phyloP scores from a whole-genome alignment of 148 eudicot species.

The Dysphania ambrosioides region DNA sequence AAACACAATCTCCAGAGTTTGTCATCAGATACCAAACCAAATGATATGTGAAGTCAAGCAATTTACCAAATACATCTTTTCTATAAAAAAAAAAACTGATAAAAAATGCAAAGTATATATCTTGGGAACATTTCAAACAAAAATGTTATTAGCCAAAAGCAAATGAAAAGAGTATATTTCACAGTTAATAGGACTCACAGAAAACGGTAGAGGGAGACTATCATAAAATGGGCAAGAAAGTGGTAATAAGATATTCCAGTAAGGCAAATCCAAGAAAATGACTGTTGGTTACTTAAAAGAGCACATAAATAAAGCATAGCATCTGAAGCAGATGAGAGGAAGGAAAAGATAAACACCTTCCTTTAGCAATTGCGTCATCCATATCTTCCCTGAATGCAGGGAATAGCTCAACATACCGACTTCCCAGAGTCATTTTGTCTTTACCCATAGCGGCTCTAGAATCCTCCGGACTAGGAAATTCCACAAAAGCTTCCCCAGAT shows the following conservation, averaged over 20 bases:
- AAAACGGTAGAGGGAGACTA: no score
- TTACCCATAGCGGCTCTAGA: constrained; percentile 80
- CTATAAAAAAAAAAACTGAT: no score
- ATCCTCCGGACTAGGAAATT: constrained; percentile 72
- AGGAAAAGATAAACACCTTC: constrained; percentile 46
- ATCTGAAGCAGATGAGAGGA: background rate
- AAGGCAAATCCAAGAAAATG: background rate
- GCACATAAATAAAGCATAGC: background rate
- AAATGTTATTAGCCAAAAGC: no score
- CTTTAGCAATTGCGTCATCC: constrained; percentile 72
- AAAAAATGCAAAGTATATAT: no score
- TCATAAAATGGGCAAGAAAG: no score
- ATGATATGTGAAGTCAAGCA: background rate
- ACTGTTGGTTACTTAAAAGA: background rate
- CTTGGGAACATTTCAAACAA: no score
- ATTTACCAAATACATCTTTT: no score
- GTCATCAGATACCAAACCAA: background rate
- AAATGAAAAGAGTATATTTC: no score
- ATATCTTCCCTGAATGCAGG: constrained; percentile 76
- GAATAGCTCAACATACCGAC: constrained; percentile 84
- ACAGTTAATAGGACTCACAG: no score
- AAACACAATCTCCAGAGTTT: background rate
- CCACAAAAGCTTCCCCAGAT: constrained; percentile 91
- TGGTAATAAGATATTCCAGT: background rate
- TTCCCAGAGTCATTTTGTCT: constrained; percentile 79